Conservation (phyloP, 2,329 filamentous ascomycete species). For the Arthrobotrys iridis region DNA sequence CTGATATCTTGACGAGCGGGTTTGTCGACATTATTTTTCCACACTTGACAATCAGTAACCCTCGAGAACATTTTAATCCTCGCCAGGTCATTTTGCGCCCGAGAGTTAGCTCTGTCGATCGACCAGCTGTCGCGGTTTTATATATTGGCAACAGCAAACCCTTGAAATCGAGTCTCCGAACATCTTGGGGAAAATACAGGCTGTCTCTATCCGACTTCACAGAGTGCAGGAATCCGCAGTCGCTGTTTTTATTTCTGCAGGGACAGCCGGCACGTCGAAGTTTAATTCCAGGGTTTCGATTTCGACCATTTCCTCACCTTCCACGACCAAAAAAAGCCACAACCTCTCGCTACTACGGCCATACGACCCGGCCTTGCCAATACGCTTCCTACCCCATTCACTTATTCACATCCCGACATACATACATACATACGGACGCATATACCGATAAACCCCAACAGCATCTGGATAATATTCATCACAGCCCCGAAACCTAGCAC, state of each 20-base stretch:
- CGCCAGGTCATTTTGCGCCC: conserved; percentile 19
- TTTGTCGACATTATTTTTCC: conserved; percentile 49
- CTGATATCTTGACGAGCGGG: conserved; percentile 35
- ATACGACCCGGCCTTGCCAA: no score
- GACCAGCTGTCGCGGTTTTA: conserved; percentile 33
- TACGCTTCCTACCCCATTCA: background rate
- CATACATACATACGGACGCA: background rate
- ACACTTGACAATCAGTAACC: conserved; percentile 23
- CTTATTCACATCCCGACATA: conserved; percentile 3
- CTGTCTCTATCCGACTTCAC: conserved; percentile 24
- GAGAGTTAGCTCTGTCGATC: conserved; percentile 49
- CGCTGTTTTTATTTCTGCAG: conserved; percentile 39
- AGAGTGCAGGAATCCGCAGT: conserved; percentile 14
- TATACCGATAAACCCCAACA: conserved; percentile 1
- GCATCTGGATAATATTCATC: conserved; percentile 27
- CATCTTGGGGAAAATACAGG: conserved; percentile 18
- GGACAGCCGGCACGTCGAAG: conserved; percentile 41
- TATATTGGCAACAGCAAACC: conserved; percentile 41
- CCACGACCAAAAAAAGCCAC: conserved; percentile 16
- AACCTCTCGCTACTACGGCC: conserved; percentile 7
- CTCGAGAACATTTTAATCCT: conserved; percentile 24
- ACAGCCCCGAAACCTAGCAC: background rate
- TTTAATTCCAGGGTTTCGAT: conserved; percentile 43
- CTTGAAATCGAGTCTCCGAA: conserved; percentile 19
- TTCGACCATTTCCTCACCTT: conserved; percentile 10